These are phyloP conservation scores for Malus hybrid DNA, from an alignment of 331 rosid species.

Conservation along the genomic window DNA sequence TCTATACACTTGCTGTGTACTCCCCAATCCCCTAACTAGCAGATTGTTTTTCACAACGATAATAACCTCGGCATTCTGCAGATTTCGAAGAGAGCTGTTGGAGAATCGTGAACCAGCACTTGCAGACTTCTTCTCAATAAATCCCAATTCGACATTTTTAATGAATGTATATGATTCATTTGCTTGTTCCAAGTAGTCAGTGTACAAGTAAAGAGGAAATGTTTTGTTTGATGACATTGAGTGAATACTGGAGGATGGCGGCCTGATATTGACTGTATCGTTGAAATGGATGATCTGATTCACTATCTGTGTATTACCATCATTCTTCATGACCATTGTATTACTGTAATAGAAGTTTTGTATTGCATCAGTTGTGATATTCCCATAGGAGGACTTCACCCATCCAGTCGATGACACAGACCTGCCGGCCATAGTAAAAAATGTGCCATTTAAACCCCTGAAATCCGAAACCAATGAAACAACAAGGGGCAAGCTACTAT, in stretches of 20 bases:
- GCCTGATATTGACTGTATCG: slow-evolving; percentile 20
- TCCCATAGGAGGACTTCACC: slow-evolving; percentile 74
- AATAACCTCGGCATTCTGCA: slow-evolving; percentile 56
- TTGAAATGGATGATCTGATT: slow-evolving; percentile 48
- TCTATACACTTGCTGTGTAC: slow-evolving; percentile 56
- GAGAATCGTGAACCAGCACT: slow-evolving; percentile 14
- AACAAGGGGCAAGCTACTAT: slow-evolving; percentile 30
- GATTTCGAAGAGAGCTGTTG: slow-evolving; percentile 45
- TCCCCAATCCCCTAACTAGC: slow-evolving; percentile 49
- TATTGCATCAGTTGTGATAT: slow-evolving; percentile 39
- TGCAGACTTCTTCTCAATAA: slow-evolving; percentile 26
- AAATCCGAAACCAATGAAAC: slow-evolving; percentile 35
- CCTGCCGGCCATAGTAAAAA: slow-evolving; percentile 34
- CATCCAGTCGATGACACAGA: slow-evolving; percentile 51
- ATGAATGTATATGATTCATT: slow-evolving; percentile 17
- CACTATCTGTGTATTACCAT: slow-evolving; percentile 51
- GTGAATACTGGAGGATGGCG: slow-evolving; percentile 18
- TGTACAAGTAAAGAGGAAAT: slow-evolving; percentile 33
- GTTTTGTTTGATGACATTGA: slow-evolving; percentile 23
- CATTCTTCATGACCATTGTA: slow-evolving; percentile 37
- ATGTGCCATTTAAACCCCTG: slow-evolving; percentile 48
- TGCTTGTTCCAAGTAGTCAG: slow-evolving; percentile 23
- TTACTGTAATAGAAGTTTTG: slow-evolving; percentile 46
- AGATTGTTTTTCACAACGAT: slow-evolving; percentile 42
- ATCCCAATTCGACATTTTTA: slow-evolving; percentile 49